Base-by-base conservation (phyloP, 2,329 filamentous ascomycete species). In the Akanthomyces uredinophilus region DNA sequence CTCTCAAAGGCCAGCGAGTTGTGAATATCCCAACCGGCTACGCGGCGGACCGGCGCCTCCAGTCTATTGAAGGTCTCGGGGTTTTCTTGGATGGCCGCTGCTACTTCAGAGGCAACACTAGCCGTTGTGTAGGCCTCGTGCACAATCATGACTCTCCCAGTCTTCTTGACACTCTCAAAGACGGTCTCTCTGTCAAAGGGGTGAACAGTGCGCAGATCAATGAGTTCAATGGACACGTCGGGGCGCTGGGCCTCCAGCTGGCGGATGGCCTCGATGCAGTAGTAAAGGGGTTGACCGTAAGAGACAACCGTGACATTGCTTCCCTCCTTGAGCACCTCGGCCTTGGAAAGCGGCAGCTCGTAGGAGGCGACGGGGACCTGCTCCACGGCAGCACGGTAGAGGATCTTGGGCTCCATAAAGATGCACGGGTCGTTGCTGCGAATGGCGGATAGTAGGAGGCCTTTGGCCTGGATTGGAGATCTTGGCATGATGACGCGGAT, bases 111-210 rank as follows among this genome's bases (percentile, higher is more conserved):
- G 2, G 93, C 93, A 18, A 96, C 85, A 16, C 93, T 93, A 7
- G 90, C 90, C 69, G 96, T 96, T 66, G 93, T 83, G 89, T 95
- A 96, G 62, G 91, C 88, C 76, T 97, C 93, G 71, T 97, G 93
- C 7, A 97, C 93, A 1, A 97, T 88, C 60, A 97, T 83, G 44
- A 90, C 92, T 64, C 91, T 79, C 0, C 93, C 92, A 0, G 93
- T 96, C 79, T 95, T 96, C 68, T 84, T 85, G 16, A 96, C 93
- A 66, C 92, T 96, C 59, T 88, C 79, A 64, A 96, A 80, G 1
- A 97, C 84, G 0, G 89, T 90, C 71, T 88, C 81, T 69, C 91
- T 86, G 72, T 97, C 93, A 93, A 93, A 97, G 0, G 93, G 93
- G 70, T 96, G 96, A 57, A 97, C 82, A 0, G 93, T 96, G 62